Evolutionary conservation across 2,329 filamentous ascomycete genomes (phyloP), one percentile per base, ranked within the genome.

Genomic region (Claviceps sp.): DNA sequence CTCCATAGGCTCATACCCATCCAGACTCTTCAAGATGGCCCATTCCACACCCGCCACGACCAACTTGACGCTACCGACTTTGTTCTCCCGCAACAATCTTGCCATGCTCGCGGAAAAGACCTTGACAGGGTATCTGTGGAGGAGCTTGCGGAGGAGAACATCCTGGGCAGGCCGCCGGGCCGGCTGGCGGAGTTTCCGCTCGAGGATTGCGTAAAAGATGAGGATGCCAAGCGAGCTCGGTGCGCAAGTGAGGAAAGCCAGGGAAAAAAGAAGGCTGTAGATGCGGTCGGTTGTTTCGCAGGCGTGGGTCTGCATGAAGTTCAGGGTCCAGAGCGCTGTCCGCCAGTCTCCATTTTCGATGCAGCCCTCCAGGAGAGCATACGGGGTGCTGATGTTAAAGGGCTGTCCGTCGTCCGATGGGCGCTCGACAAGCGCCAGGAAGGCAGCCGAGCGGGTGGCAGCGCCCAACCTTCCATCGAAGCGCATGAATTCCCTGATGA

Each of bases 401-500:
- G 50, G 52, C 42, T 53, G 47, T 7, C 59, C 57, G 41, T 61
- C 59, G 5, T 62, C 54, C 3, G 52, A 55, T 24, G 61, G 58
- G 2, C 57, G 56, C 1, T 60, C 50, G 22, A 68, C 51, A 26
- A 69, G 57, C 1, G 55, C 45, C 45, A 61, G 59, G 45, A 65
- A 63, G 18, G 66, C 63, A 14, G 57, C 53, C 37, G 62, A 56
- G 13, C 58, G 53, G 3, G 56, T 50, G 48, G 61, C 30, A 34
- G 30, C 30, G 30, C 30, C 47, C 9, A 59, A 48, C 24, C 50
- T 53, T 5, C 59, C 60, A 44, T 70, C 62, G 58, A 74, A 67
- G 34, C 66, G 62, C 47, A 71, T 67, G 24, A 74, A 65, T 45
- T 74, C 70, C 3, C 66, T 60, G n/a, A 76, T 55, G 24, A 74